A percentile compares a stretch with the other conserved stretches of the same genome.
Evolutionary conservation across 208 protist species (phyloP).

Genomic region (Leishmania mexicana): DNA sequence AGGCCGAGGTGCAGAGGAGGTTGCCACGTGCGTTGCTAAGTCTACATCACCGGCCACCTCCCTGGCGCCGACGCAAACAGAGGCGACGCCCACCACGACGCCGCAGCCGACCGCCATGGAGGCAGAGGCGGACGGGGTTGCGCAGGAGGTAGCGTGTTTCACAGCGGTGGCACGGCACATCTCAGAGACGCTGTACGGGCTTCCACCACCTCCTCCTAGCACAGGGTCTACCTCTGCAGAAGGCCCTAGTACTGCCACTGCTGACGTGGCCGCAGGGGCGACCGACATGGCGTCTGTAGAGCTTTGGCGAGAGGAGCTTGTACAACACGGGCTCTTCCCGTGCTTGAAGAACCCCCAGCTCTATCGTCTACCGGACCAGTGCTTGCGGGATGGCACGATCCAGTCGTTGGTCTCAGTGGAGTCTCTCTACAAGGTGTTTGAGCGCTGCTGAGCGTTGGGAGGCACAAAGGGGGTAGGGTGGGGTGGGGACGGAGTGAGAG

Average conservation of each 20-base stretch:
- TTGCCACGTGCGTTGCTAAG: background rate
- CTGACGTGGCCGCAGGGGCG: background rate
- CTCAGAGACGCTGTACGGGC: conserved; percentile 71
- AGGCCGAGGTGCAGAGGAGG: background rate
- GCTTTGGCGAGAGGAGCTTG: conserved; percentile 12
- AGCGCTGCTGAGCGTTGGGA: conserved; percentile 67
- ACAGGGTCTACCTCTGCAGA: background rate
- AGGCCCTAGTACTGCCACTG: background rate
- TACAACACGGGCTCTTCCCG: conserved; percentile 57
- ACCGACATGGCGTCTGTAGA: background rate
- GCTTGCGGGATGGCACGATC: conserved; percentile 63
- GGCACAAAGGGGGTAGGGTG: background rate
- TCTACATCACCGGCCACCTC: background rate
- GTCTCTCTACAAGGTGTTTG: conserved; percentile 91
- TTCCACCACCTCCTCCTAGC: conserved; percentile 14
- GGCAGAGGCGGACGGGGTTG: conserved; percentile 39
- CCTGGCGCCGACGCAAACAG: conserved; percentile 7
- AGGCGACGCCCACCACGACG: background rate
- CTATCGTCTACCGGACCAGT: conserved; percentile 55
- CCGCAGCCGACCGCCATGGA: conserved; percentile 4
- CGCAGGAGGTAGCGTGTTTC: conserved; percentile 74
- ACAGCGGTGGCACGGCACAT: conserved; percentile 68
- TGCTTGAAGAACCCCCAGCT: conserved; percentile 67
- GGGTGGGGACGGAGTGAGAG: background rate
- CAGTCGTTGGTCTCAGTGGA: conserved; percentile 82